Evolutionary conservation across 371 early-diverging fungal species (phyloP).

Genomic region (Rhizopus delemar): DNA sequence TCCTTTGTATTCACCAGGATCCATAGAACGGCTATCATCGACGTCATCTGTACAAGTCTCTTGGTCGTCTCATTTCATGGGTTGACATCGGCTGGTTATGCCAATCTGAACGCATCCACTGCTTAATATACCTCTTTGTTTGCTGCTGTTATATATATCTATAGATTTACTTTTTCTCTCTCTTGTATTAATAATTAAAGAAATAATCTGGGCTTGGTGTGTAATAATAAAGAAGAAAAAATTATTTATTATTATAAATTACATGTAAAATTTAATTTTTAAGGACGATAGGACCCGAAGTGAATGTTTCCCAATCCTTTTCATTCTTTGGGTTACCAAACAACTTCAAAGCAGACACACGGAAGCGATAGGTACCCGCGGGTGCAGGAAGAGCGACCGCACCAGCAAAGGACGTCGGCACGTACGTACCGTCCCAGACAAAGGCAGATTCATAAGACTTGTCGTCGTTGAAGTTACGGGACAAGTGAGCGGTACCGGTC

Average conservation of each 20-base stretch:
- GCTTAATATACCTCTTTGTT: too few relatives aligned
- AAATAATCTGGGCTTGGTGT: too few relatives aligned
- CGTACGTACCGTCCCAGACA: constrained; percentile 36
- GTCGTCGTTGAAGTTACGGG: constrained; percentile 24
- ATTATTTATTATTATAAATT: neutral
- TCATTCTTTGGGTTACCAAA: constrained; percentile 33
- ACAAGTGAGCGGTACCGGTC: constrained; percentile 22
- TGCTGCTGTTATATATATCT: too few relatives aligned
- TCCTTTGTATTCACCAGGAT: neutral
- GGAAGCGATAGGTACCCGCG: constrained; percentile 27
- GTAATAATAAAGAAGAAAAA: too few relatives aligned
- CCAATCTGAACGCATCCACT: constrained; percentile 11
- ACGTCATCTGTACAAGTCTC: constrained; percentile 61
- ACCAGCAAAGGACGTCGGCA: constrained; percentile 15
- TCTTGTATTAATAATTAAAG: too few relatives aligned
- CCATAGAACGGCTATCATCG: constrained; percentile 59
- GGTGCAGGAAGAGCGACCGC: constrained; percentile 22
- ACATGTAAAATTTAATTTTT: constrained; percentile 25
- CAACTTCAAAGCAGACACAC: constrained; percentile 27
- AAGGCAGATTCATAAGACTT: constrained; percentile 3
- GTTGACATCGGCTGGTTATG: constrained; percentile 25
- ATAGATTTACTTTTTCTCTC: neutral
- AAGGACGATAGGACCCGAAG: constrained; percentile 30
- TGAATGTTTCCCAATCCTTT: constrained; percentile 30
- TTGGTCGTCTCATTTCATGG: constrained; percentile 53